Evolutionary conservation across 2,329 filamentous ascomycete species (phyloP).

Genomic region (Trichocomaceae sp.): DNA sequence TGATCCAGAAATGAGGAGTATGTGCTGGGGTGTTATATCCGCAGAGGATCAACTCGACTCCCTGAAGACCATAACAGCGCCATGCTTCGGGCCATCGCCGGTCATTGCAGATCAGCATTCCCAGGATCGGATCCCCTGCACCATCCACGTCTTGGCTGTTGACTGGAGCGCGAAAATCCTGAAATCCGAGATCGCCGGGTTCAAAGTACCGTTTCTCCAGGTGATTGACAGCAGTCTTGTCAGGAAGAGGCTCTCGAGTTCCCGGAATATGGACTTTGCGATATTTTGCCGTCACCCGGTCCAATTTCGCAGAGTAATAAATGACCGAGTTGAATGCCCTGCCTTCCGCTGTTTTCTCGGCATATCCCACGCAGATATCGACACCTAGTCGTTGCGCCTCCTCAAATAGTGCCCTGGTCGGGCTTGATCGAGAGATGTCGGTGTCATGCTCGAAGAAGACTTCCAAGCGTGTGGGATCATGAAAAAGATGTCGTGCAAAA

Average conservation of each 20-base stretch:
- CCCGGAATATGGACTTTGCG: not conserved
- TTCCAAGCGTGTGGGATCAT: not conserved
- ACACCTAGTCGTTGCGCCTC: not conserved
- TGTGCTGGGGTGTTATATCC: not conserved
- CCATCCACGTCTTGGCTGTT: not conserved
- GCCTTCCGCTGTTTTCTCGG: not conserved
- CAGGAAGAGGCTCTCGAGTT: not conserved
- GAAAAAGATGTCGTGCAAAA: not conserved
- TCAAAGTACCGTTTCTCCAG: not conserved
- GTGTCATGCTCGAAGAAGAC: not conserved
- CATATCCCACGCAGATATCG: not conserved
- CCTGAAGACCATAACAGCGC: conserved; percentile 48
- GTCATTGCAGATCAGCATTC: conserved; percentile 53
- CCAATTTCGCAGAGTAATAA: not conserved
- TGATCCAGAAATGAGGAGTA: not conserved
- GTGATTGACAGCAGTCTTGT: not conserved
- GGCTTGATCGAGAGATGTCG: not conserved
- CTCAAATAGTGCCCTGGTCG: not conserved
- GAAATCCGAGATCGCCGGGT: not conserved
- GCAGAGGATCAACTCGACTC: conserved; percentile 35
- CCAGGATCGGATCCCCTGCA: conserved; percentile 39
- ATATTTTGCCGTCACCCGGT: not conserved
- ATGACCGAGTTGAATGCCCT: not conserved
- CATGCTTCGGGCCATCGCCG: conserved; percentile 49
- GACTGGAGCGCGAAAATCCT: not conserved